Base-by-base conservation (phyloP, 2,329 filamentous ascomycete species). In the Aquanectria penicillioides region DNA sequence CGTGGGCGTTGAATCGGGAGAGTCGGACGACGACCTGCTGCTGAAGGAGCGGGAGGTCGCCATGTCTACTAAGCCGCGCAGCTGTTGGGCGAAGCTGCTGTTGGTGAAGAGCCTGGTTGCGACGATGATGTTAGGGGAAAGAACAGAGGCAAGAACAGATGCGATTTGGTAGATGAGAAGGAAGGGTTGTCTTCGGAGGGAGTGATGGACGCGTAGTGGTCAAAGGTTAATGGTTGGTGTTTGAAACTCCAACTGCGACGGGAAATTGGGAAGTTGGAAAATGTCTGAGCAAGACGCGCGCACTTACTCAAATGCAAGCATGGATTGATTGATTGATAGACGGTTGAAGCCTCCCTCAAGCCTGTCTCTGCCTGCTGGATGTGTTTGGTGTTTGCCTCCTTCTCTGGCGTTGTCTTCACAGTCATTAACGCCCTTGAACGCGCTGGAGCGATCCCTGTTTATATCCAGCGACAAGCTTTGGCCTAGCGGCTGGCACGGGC, bases 301-400 rank as follows among this genome's bases (percentile, higher is more conserved):
- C 20, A 64, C 71, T 68, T 66, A 74, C 69, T 73, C 69, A 63
- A 72, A 61, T 15, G 61, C 59, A 47, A 73, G 67, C 71, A 73
- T 71, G 48, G 64, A 57, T 58, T 44, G 23, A 53, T 28, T 36
- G 50, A 29, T 36, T 55, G 56, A 51, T 48, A 26, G 29, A 46
- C 52, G 62, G 41, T 57, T n/a, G n/a, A n/a, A n/a, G 57, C 44
- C 37, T 41, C 28, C 17, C 17, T 29, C 29, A 43, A 41, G 41
- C 37, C 38, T 53, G 38, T 47, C 41, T 38, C 40, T 46, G 48
- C 55, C 48, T 58, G 23, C 15, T 26, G 47, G 51, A 53, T 33
- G 44, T 43, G 22, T 18, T 33, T 33, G 41, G 55, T 48, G 11
- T 31, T 58, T 65, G 59, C 59, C 53, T 60, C 56, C 66, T 67